Evolutionary conservation across 305 asterid species (phyloP).

Genomic region (Solanum chacoense): DNA sequence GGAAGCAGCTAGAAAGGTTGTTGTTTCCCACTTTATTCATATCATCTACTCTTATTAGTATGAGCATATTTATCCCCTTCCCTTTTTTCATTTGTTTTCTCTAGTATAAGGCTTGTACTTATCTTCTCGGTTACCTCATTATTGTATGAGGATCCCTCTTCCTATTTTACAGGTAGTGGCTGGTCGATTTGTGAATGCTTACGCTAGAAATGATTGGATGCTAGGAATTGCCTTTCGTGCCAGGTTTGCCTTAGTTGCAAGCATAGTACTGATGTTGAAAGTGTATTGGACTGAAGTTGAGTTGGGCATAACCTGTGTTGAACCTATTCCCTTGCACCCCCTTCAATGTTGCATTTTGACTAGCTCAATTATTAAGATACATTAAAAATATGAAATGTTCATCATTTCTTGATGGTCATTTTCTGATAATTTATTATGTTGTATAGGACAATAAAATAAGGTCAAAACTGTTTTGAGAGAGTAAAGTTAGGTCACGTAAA

Average conservation of each 20-base stretch:
- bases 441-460: not conserved
- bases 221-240: conserved; percentile 97
- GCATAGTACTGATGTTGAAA: not conserved
- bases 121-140: not conserved
- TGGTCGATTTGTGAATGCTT: conserved; percentile 84
- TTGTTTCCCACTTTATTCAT: not conserved
- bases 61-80: not conserved
- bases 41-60: not conserved
- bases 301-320: not conserved
- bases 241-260: conserved; percentile 26
- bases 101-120: not conserved
- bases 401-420: not conserved
- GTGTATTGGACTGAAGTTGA: not conserved
- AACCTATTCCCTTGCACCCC: not conserved
- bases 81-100: not conserved
- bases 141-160: not conserved
- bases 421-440: not conserved
- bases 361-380: not conserved
- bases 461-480: not conserved
- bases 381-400: not conserved
- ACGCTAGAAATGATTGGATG: conserved; percentile 90
- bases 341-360: not conserved
- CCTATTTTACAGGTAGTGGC: conserved; percentile 63
- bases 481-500: not conserved
- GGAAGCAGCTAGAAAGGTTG: conserved; percentile 91